Evolutionary conservation across 1,284 basidiomycete species (phyloP), one percentile per base, ranked within the genome.

Genomic region (Sutorius eximius): DNA sequence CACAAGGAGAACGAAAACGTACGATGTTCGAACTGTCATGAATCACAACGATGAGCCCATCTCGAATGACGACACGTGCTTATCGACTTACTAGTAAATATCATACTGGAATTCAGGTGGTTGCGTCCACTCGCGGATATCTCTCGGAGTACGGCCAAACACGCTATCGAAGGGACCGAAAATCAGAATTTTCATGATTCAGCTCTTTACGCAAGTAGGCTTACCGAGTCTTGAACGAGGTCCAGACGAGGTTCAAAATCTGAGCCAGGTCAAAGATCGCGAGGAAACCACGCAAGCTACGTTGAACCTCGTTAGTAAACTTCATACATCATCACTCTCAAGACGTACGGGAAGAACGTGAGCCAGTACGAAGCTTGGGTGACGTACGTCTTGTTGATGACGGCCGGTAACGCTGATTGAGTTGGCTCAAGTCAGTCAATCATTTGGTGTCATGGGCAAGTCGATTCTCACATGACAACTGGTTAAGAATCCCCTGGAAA

Each of bases 251-350:
- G 68, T 97, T 96, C 73, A 98, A 73, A 52, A 98, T 85, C 72
- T 99, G 97, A 6, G 96, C 95, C 41, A 99, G 79, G 70, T 99
- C 97, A 67, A 98, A 98, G 55, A 98, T 76, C 24, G 87, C 87
- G 44, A 98, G 80, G 80, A 97, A 97, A 30, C 95, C 95, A 66
- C 95, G 91, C 34, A 98, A 80, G 5, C 89, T 91, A 59, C 13
- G 45, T 15, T 15, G 24, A 40, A 33, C 24, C 22, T 3, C 32
- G 27, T 32, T 71, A 71, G 55, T 18, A 51, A 38, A 16, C 3
- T 40, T 46, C 30, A 41, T 32, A 32, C 27, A 34, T 11, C 13
- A 10, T 49, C 30, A 11, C 42, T 36, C 29, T 33, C 38, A 27
- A 27, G 32, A 77, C 86, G 33, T 71, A 90, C 82, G 95, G 94